These are phyloP conservation scores for Gentiana dahurica DNA, from an alignment of 257 asterid species.

Conservation along the genomic window DNA sequence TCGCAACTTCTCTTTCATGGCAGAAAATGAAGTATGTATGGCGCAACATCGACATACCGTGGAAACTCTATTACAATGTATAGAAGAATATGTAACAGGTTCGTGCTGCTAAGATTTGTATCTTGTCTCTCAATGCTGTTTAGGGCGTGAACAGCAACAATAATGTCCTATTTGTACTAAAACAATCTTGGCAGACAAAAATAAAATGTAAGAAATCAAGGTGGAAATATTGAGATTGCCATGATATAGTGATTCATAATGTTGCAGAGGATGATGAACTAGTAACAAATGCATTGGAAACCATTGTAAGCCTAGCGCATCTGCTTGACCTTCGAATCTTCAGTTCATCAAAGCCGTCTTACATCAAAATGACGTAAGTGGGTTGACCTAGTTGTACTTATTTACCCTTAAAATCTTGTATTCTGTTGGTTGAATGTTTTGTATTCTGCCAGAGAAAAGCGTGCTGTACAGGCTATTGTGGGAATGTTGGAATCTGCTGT, in stretches of 20 bases:
- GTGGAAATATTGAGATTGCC: not conserved
- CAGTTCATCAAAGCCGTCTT: constrained; percentile 82
- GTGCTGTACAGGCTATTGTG: constrained; percentile 82
- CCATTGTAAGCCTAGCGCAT: constrained; percentile 82
- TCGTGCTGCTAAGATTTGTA: not conserved
- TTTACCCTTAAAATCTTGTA: constrained; percentile 2
- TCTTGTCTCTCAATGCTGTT: not conserved
- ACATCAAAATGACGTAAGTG: constrained; percentile 72
- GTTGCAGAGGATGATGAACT: constrained; percentile 94
- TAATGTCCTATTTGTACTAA: not conserved
- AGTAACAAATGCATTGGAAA: constrained; percentile 84
- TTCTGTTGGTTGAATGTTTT: constrained; percentile 8
- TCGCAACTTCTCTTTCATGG: constrained; percentile 95
- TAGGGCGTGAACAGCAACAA: not conserved
- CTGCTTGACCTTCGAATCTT: constrained; percentile 84
- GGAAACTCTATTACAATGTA: constrained; percentile 84
- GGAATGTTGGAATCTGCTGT: constrained; percentile 87
- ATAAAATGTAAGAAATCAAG: too few relatives aligned
- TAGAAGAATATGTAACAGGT: constrained; percentile 91
- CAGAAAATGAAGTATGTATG: constrained; percentile 93
- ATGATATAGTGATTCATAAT: not conserved
- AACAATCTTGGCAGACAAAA: too few relatives aligned
- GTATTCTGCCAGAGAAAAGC: constrained; percentile 46
- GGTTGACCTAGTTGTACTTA: constrained; percentile 5
- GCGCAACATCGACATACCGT: constrained; percentile 91